Evolutionary conservation across 1,284 basidiomycete species (phyloP).

Genomic region (Trametes polyzona): DNA sequence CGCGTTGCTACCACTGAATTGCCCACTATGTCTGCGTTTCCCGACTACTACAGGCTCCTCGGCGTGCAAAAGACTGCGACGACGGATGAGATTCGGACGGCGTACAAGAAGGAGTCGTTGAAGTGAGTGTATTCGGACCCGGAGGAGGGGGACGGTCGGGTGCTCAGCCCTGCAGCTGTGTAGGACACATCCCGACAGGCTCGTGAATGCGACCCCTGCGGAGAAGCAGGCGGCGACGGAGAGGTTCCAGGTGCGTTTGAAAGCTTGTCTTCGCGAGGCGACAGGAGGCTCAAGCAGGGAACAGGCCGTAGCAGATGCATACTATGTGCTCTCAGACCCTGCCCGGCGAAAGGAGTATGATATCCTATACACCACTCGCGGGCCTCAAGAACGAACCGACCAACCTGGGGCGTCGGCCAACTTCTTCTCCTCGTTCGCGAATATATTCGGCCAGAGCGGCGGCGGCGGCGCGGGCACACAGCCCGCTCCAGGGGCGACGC

Average conservation of each 20-base stretch:
- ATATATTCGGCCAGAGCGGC: constrained; percentile 59
- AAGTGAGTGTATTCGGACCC: constrained; percentile 39
- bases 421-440: constrained; percentile 81
- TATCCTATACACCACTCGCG: constrained; percentile 58
- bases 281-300: background rate
- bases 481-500: constrained; percentile 36
- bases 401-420: constrained; percentile 70
- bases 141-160: background rate
- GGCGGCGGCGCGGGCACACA: constrained; percentile 37
- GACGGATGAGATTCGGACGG: constrained; percentile 75
- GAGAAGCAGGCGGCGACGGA: constrained; percentile 82
- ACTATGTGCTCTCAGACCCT: constrained; percentile 91
- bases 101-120: constrained; percentile 84
- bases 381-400: constrained; percentile 51
- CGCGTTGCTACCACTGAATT: too few species aligned
- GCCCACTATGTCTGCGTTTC: constrained; percentile 60
- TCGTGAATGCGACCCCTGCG: constrained; percentile 72
- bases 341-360: constrained; percentile 86
- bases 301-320: constrained; percentile 92
- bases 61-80: constrained; percentile 61
- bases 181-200: constrained; percentile 89
- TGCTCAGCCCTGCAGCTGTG: constrained; percentile 23
- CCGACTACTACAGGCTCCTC: constrained; percentile 77
- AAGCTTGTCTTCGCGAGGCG: background rate
- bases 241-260: constrained; percentile 68